Conservation (phyloP, 805 yeast genomes). For the Tetrapisispora arboricola region DNA sequence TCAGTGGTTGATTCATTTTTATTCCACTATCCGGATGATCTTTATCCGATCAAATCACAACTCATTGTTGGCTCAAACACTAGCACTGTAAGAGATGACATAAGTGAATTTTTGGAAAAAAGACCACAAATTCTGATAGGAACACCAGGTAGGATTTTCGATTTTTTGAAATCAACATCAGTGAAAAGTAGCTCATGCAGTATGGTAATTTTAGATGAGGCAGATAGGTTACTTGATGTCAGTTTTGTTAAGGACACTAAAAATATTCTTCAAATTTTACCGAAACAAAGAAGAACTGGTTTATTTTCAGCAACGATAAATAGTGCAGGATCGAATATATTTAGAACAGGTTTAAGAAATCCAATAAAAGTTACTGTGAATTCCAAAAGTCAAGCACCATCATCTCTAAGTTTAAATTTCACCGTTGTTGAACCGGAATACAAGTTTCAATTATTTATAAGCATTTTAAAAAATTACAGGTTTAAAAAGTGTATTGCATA, state of each 20-base stretch:
- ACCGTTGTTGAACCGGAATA: slow-evolving; percentile 45
- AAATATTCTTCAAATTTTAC: slow-evolving; percentile 55
- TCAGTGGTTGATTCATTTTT: slow-evolving; percentile 53
- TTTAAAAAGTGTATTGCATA: slow-evolving; percentile 81
- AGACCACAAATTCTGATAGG: slow-evolving; percentile 75
- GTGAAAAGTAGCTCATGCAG: slow-evolving; percentile 60
- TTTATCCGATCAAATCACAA: slow-evolving; percentile 41
- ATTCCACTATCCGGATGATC: slow-evolving; percentile 43
- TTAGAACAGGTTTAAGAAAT: slow-evolving; percentile 83
- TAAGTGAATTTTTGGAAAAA: slow-evolving; percentile 41
- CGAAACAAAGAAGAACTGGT: slow-evolving; percentile 90
- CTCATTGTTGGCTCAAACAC: slow-evolving; percentile 45
- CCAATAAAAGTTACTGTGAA: slow-evolving; percentile 83
- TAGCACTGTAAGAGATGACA: slow-evolving; percentile 58
- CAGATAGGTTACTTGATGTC: slow-evolving; percentile 75
- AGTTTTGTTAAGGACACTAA: slow-evolving; percentile 64
- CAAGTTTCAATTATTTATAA: slow-evolving; percentile 51
- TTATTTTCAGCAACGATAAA: slow-evolving; percentile 88
- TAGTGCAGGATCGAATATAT: slow-evolving; percentile 67
- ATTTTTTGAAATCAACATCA: slow-evolving; percentile 48
- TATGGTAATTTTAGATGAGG: slow-evolving; percentile 79
- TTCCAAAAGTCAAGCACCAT: slow-evolving; percentile 46
- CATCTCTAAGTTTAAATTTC: slow-evolving; percentile 52
- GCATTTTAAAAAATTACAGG: slow-evolving; percentile 41
- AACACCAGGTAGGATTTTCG: slow-evolving; percentile 84